Evolutionary conservation across 306 rosid species (phyloP).

Genomic region (Gillenia trifoliata): DNA sequence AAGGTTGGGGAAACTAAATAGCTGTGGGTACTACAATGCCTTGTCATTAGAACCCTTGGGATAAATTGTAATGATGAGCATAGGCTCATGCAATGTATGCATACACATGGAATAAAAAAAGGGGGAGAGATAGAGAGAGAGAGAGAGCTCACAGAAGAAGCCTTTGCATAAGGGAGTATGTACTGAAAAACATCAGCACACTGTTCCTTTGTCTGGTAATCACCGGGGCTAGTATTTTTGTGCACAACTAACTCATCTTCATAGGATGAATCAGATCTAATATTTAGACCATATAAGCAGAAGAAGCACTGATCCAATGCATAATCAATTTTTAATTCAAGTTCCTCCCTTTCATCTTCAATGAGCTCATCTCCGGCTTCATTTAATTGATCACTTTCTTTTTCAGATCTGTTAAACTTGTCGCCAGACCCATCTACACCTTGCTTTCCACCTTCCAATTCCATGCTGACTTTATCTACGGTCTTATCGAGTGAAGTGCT

Average conservation of each 20-base stretch:
- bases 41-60: not conserved
- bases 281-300: conserved; percentile 89
- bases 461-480: conserved; percentile 40
- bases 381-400: conserved; percentile 36
- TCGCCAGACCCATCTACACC: conserved; percentile 40
- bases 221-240: conserved; percentile 93
- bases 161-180: conserved; percentile 91
- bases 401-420: conserved; percentile 39
- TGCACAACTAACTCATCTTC: conserved; percentile 85
- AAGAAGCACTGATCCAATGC: conserved; percentile 95
- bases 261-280: conserved; percentile 82
- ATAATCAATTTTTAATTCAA: conserved; percentile 71
- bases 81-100: not conserved
- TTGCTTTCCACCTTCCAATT: conserved; percentile 39
- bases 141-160: conserved; percentile 76
- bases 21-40: not conserved
- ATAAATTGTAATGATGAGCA: not conserved
- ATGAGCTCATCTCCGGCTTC: conserved; percentile 56
- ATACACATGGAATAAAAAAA: not conserved
- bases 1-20: conserved; percentile 24
- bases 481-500: conserved; percentile 33
- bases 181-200: conserved; percentile 96
- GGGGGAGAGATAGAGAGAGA: conserved; percentile 10
- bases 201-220: conserved; percentile 93
- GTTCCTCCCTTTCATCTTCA: conserved; percentile 91